Evolutionary conservation across 495 filamentous ascomycete species (phyloP).

Genomic region (Aspergillus bridgeri): DNA sequence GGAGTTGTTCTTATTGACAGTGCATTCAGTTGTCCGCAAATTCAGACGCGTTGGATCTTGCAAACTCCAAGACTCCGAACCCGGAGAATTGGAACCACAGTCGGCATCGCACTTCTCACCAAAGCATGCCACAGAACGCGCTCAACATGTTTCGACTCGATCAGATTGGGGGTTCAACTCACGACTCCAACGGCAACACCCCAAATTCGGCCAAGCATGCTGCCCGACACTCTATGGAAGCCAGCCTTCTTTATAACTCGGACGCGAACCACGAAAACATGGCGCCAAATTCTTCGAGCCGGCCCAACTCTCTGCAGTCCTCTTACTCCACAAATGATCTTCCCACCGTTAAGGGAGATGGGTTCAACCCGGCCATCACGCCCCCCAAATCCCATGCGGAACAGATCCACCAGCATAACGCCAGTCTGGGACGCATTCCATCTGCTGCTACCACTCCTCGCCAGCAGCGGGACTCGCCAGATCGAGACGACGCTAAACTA

Average conservation of each 20-base stretch:
- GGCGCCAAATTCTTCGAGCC: conserved; percentile 29
- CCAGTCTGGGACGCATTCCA: conserved; percentile 74
- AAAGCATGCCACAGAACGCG: conserved; percentile 70
- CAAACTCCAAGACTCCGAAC: conserved; percentile 64
- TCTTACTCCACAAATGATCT: conserved; percentile 91
- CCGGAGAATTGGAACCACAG: conserved; percentile 64
- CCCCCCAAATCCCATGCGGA: conserved; percentile 63
- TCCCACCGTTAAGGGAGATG: conserved; percentile 72
- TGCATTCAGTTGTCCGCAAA: conserved; percentile 68
- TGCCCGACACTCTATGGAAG: conserved; percentile 57
- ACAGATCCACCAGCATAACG: conserved; percentile 80
- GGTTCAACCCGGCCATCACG: conserved; percentile 49
- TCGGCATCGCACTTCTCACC: conserved; percentile 75
- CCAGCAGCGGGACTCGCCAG: conserved; percentile 61
- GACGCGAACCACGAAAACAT: conserved; percentile 28
- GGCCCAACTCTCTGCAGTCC: conserved; percentile 56
- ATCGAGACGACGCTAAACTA: conserved; percentile 42
- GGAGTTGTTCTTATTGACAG: background rate
- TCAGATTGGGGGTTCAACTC: conserved; percentile 23
- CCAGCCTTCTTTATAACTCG: conserved; percentile 30
- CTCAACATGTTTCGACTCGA: conserved; percentile 38
- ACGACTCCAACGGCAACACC: conserved; percentile 18
- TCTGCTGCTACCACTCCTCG: conserved; percentile 56
- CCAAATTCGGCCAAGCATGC: conserved; percentile 25
- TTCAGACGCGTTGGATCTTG: conserved; percentile 77